Evolutionary conservation across 2,329 filamentous ascomycete species (phyloP).

Genomic region (Fusarium nelsonii): DNA sequence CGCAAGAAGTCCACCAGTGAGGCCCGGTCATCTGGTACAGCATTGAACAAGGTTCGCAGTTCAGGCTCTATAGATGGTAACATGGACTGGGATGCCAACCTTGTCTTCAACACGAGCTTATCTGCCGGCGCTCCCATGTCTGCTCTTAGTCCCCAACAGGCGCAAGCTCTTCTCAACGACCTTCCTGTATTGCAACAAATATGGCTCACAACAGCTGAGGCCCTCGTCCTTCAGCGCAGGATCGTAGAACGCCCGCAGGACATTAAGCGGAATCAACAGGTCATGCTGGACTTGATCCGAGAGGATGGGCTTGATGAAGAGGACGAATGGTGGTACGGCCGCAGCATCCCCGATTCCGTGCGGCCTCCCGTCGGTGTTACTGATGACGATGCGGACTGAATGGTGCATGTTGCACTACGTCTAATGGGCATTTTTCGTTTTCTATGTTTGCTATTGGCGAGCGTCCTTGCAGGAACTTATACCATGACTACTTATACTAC

Average conservation of each 20-base stretch:
- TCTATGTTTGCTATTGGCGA: conserved; percentile 31
- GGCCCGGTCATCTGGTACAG: conserved; percentile 45
- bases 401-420: conserved; percentile 22
- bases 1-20: conserved; percentile 67
- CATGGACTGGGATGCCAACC: conserved; percentile 53
- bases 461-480: conserved; percentile 28
- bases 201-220: conserved; percentile 73
- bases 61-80: conserved; percentile 51
- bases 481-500: conserved; percentile 25
- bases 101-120: conserved; percentile 70
- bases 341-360: conserved; percentile 65
- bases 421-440: conserved; percentile 28
- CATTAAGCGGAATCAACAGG: conserved; percentile 72
- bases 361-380: conserved; percentile 63
- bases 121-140: conserved; percentile 73
- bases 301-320: conserved; percentile 70
- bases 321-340: conserved; percentile 73
- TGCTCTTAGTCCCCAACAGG: conserved; percentile 63
- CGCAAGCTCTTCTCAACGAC: conserved; percentile 65
- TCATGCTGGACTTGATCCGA: conserved; percentile 73
- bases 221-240: conserved; percentile 68
- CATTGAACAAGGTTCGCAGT: conserved; percentile 44
- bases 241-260: conserved; percentile 70
- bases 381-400: conserved; percentile 63
- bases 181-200: conserved; percentile 70